Base-by-base conservation (phyloP, 768 basidiomycete species). In the Phanerochaete sordida region DNA sequence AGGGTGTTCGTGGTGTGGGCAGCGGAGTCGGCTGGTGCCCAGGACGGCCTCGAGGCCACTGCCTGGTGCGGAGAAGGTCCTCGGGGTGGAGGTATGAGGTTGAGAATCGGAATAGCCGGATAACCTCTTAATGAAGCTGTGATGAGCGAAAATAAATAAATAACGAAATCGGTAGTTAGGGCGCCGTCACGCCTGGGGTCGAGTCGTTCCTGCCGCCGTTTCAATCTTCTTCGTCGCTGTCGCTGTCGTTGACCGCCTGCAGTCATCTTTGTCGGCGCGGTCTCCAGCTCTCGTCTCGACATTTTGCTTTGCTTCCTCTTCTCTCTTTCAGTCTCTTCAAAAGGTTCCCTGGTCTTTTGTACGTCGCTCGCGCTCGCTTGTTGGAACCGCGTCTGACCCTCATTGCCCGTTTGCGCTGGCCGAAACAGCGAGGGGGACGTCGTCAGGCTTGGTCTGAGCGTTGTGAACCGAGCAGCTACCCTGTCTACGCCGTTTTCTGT, bases 401-500 rank as follows among this genome's bases (percentile, higher is more conserved):
- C 53, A 52, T 61, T 57, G 47, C 63, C 47, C 55, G 23, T 49
- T 50, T 48, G 43, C 49, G 48, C 65, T 48, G 24, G 58, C 46
- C 54, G 43, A 45, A 30, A 33, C 56, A 49, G 56, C 64, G 48
- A 55, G 52, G 52, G 33, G 47, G 58, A 59, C 61, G 30, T 23
- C 57, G 37, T 51, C 33, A 44, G 43, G 33, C 56, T 46, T 35
- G 61, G 61, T 56, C 39, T 43, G 57, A 60, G 53, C 57, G 54
- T 39, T 33, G 19, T 48, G 46, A 56, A 33, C 28, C 27, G 35
- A 35, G 27, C 46, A 12, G 9, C 24, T 19, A 39, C 57, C 19
- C 49, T 52, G 54, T 59, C 60, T 60, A 53, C 62, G 35, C 62
- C 39, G 37, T 53, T 59, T 62, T 62, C 63, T 72, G 73, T 74